phyloP scores from a whole-genome alignment of 129 eudicot genomes.

The Escallonia rubra region DNA sequence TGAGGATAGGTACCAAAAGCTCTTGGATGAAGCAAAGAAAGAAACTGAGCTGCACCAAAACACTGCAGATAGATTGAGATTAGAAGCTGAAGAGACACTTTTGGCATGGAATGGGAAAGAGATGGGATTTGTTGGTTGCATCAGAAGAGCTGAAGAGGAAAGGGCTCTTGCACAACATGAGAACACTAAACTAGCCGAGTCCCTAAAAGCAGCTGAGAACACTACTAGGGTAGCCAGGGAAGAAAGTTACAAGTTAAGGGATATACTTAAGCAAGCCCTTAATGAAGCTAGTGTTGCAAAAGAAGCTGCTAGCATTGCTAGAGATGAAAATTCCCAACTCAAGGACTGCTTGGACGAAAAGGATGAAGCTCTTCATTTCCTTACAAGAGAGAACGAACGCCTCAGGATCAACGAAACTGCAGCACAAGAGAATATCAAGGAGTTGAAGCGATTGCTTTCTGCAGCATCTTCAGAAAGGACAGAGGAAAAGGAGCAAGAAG shows the following conservation, averaged over 20 bases:
- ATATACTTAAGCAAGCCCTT: conserved; percentile 67
- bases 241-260: conserved; percentile 63
- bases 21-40: conserved; percentile 31
- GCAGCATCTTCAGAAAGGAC: not conserved
- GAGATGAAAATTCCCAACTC: conserved; percentile 58
- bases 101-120: conserved; percentile 80
- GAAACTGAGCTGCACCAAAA: conserved; percentile 53
- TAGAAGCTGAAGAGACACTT: conserved; percentile 67
- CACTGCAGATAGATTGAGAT: conserved; percentile 46
- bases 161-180: conserved; percentile 38
- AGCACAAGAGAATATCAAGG: conserved; percentile 57
- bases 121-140: conserved; percentile 66
- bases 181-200: conserved; percentile 31
- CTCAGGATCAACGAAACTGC: conserved; percentile 69
- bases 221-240: conserved; percentile 43
- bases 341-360: conserved; percentile 60
- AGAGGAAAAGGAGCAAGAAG: not conserved
- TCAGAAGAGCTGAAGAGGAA: conserved; percentile 71
- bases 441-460: conserved; percentile 49
- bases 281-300: conserved; percentile 76
- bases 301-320: conserved; percentile 71
- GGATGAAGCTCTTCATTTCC: conserved; percentile 55
- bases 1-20: conserved; percentile 30
- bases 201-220: conserved; percentile 40
- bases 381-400: conserved; percentile 66